phyloP scores from a whole-genome alignment of 768 basidiomycete species.

The Lentinula guzmanii region DNA sequence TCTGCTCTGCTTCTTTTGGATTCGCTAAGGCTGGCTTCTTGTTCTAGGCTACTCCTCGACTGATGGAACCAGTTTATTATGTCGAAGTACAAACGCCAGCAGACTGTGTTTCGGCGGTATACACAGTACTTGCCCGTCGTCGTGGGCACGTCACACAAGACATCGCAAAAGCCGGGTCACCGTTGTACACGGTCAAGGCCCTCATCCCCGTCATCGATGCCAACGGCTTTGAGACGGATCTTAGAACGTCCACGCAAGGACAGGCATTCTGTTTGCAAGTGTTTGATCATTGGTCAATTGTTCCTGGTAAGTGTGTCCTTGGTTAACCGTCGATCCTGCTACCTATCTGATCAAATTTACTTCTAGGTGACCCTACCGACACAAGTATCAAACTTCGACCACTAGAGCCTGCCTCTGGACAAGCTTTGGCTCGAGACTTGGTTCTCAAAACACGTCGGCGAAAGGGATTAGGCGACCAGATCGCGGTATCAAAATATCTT shows the following conservation, averaged over 20 bases:
- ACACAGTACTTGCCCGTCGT: constrained; percentile 96
- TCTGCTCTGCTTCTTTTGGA: background rate
- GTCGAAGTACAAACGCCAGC: constrained; percentile 99
- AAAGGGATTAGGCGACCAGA: constrained; percentile 95
- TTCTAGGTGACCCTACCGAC: constrained; percentile 91
- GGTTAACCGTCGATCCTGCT: background rate
- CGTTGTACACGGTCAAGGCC: constrained; percentile 96
- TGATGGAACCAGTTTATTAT: constrained; percentile 98
- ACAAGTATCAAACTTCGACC: constrained; percentile 94
- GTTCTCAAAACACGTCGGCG: constrained; percentile 94
- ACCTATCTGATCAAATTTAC: background rate
- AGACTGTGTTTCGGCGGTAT: constrained; percentile 97
- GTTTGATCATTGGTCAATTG: constrained; percentile 98
- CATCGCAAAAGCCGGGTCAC: constrained; percentile 95
- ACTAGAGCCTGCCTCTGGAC: constrained; percentile 94
- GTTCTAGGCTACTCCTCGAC: constrained; percentile 79
- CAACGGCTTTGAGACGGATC: constrained; percentile 97
- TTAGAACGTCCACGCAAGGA: constrained; percentile 95
- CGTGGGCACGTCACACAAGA: constrained; percentile 99
- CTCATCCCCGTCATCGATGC: constrained; percentile 98
- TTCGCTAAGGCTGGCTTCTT: constrained; percentile 1
- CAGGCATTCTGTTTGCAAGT: constrained; percentile 98
- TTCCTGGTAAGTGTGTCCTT: constrained; percentile 65
- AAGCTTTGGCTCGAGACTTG: constrained; percentile 89
- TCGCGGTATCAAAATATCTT: constrained; percentile 94